Conservation (phyloP, 1,284 basidiomycete genomes). For the Puccinia hordei region DNA sequence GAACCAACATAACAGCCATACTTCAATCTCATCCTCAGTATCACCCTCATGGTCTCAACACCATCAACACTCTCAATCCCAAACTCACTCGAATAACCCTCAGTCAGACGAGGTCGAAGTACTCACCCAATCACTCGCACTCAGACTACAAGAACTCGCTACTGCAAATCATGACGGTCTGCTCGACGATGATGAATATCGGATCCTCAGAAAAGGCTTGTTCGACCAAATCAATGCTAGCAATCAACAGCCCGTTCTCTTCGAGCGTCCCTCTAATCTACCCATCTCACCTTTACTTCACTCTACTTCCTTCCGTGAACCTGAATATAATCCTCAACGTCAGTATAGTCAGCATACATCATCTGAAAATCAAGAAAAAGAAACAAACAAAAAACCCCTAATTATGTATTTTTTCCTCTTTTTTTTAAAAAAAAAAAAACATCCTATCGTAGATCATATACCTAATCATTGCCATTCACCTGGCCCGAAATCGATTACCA, state of each 20-base stretch:
- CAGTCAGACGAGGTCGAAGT: background rate
- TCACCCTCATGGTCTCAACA: background rate
- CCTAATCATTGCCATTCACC: slow-evolving; percentile 6
- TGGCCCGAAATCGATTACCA: slow-evolving; percentile 8
- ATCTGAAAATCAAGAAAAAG: too few relatives aligned
- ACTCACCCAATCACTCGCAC: slow-evolving; percentile 51
- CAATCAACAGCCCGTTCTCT: background rate
- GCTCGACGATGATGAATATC: slow-evolving; percentile 56
- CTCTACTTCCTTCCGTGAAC: background rate
- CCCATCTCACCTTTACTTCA: background rate
- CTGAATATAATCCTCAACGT: background rate
- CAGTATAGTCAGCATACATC: too few relatives aligned
- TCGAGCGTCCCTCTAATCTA: background rate
- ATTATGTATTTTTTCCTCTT: background rate
- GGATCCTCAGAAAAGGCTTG: slow-evolving; percentile 52
- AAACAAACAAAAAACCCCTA: background rate
- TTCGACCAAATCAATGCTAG: slow-evolving; percentile 52
- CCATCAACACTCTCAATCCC: background rate
- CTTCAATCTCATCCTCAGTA: background rate
- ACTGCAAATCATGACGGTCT: slow-evolving; percentile 54
- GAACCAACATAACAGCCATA: background rate
- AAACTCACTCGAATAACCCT: background rate
- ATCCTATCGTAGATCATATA: background rate
- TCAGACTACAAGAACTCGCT: slow-evolving; percentile 54
- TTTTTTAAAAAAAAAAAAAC: too few relatives aligned